Evolutionary conservation across 352 stramenopile species (phyloP).

Genomic region (Pythium biforme): DNA sequence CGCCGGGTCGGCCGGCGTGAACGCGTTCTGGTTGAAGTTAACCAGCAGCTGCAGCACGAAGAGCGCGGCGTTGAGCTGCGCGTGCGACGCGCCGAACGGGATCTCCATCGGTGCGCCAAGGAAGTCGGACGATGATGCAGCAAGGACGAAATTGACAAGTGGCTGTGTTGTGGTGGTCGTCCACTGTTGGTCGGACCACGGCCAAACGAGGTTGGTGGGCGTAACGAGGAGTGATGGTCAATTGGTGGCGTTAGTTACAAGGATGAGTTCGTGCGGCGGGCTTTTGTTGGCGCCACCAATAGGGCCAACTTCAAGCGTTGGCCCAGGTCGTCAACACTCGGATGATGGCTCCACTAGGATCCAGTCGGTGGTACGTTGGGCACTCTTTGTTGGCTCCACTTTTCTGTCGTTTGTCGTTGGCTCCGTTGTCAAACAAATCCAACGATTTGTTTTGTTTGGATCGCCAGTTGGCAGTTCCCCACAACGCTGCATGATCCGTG

Average conservation of each 20-base stretch:
- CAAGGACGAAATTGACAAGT: no score
- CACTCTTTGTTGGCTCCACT: background rate
- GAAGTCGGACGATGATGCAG: background rate
- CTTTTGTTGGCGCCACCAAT: conserved; percentile 1
- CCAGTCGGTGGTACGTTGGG: conserved; percentile 17
- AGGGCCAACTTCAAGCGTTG: conserved; percentile 11
- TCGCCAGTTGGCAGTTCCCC: no score
- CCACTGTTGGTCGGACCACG: background rate
- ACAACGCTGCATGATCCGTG: no score
- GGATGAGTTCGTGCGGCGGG: background rate
- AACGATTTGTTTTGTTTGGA: no score
- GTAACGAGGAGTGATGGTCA: background rate
- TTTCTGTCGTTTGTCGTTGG: background rate
- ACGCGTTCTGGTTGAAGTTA: conserved; percentile 38
- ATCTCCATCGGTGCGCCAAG: conserved; percentile 9
- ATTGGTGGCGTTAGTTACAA: background rate
- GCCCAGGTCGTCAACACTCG: conserved; percentile 5
- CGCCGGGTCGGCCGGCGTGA: conserved; percentile 28
- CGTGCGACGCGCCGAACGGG: conserved; percentile 21
- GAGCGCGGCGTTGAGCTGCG: conserved; percentile 53
- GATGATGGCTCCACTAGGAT: conserved; percentile 14
- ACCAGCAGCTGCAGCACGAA: conserved; percentile 53
- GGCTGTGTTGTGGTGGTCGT: no score
- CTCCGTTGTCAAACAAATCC: background rate
- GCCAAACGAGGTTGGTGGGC: background rate